phyloP scores from a whole-genome alignment of 257 asterid species.

The Plantago major region DNA sequence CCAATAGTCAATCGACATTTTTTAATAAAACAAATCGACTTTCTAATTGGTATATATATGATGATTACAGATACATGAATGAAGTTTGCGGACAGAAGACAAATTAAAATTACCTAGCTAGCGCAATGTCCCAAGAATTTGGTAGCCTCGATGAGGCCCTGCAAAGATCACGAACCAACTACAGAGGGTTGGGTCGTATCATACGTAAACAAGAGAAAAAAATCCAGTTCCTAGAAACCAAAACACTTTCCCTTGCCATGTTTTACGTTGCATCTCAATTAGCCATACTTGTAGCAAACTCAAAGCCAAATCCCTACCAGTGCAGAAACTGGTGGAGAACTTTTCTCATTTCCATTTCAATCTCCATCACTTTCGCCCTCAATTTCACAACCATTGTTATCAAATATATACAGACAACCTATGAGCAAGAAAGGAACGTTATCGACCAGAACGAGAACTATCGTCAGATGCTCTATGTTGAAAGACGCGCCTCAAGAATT shows the following conservation, averaged over 20 bases:
- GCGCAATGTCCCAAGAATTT: too few relatives aligned
- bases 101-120: too few relatives aligned
- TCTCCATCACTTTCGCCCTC: constrained; percentile 17
- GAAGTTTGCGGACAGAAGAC: too few relatives aligned
- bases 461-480: constrained; percentile 11
- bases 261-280: constrained; percentile 23
- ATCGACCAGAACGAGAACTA: constrained; percentile 20
- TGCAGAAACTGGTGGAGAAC: constrained; percentile 26
- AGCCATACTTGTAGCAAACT: constrained; percentile 15
- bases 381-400: constrained; percentile 20
- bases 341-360: constrained; percentile 18
- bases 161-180: too few relatives aligned
- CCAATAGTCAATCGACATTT: too few relatives aligned
- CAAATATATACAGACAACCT: constrained; percentile 16
- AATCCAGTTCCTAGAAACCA: constrained; percentile 27
- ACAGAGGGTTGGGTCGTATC: constrained; percentile 14
- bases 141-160: too few relatives aligned
- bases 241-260: constrained; percentile 19
- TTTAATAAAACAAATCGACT: too few relatives aligned
- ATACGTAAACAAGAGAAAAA: constrained; percentile 22
- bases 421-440: constrained; percentile 22
- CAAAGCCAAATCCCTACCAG: constrained; percentile 13
- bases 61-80: too few relatives aligned
- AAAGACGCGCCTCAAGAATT: neutral
- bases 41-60: too few relatives aligned